phyloP scores from a whole-genome alignment of 225 moss, liverwort and hornwort genomes.

The Pleurozium schreberi region DNA sequence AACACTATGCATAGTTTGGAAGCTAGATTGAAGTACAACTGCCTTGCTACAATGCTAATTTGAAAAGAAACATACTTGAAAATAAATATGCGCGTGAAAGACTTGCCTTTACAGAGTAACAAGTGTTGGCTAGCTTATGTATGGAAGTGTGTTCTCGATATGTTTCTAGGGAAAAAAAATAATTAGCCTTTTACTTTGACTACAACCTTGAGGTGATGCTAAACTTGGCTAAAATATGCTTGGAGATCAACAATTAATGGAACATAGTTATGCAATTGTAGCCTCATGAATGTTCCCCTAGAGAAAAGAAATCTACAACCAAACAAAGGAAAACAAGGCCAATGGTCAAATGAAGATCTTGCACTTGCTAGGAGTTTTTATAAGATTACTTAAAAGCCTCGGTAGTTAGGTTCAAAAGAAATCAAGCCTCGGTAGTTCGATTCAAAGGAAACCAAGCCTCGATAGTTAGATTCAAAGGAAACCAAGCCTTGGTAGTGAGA shows the following conservation, averaged over 20 bases:
- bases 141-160: background rate
- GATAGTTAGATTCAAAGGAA: too few species aligned
- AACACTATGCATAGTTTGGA: background rate
- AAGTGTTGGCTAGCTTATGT: background rate
- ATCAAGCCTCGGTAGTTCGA: background rate
- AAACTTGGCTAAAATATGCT: background rate
- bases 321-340: background rate
- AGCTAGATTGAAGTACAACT: background rate
- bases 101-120: background rate
- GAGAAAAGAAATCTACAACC: background rate
- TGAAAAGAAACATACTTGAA: background rate
- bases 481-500: too few species aligned
- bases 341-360: background rate
- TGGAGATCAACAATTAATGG: background rate
- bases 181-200: background rate
- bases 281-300: rapidly evolving
- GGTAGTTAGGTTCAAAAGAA: rapidly evolving
- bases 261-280: background rate
- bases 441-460: too few species aligned
- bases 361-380: background rate
- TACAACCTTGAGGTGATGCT: background rate
- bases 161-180: background rate
- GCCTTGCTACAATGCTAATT: background rate
- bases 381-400: background rate
- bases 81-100: background rate